Evolutionary conservation across 202 grass and related monocot genomes (phyloP), one percentile per base, ranked within the genome.

Genomic region (Carex arenaria): DNA sequence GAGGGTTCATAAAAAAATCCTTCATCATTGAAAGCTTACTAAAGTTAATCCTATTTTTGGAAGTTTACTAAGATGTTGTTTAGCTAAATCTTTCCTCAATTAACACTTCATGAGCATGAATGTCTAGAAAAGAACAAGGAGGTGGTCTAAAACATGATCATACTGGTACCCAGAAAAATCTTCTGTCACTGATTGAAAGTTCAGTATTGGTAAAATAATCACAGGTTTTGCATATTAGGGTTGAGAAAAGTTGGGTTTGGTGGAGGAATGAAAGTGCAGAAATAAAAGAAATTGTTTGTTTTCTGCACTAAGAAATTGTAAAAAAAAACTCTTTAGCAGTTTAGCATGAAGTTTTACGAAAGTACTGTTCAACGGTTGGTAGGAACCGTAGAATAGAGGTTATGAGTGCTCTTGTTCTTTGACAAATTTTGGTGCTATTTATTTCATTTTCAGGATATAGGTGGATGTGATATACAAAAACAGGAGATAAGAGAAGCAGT

Each of bases 401-500:
- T 80, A 14, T 82, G 67, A 40, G 17, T 7, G 12, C 0, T 45
- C 4, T 30, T 74, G 72, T 15, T 75, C 52, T 60, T 38, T 59
- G 55, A 26, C 54, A 60, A 32, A 80, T 61, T 60, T 51, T 76
- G 3, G 15, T 72, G 64, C 10, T 52, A 87, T 65, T 87, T 63
- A 40, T 70, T 72, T 14, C 84, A 9, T 64, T 68, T 67, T 10
- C 81, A 98, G 93, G 96, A 98, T 81, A 95, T 95, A 85, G 93
- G 96, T 67, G 93, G 93, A 53, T 98, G 91, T 23, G 93, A 98
- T 80, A 98, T 98, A 52, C 91, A 98, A 67, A 98, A 98, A 32
- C 93, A 98, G 85, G 96, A 98, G 91, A 95, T 95, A 15, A 86
- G 89, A 49, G 96, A 95, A 85, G 93, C 96, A 23, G 93, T 98